Evolutionary conservation across 73 alveolate species (phyloP), one percentile per base, ranked within the genome.

Genomic region (Paramecium sonneborni): DNA sequence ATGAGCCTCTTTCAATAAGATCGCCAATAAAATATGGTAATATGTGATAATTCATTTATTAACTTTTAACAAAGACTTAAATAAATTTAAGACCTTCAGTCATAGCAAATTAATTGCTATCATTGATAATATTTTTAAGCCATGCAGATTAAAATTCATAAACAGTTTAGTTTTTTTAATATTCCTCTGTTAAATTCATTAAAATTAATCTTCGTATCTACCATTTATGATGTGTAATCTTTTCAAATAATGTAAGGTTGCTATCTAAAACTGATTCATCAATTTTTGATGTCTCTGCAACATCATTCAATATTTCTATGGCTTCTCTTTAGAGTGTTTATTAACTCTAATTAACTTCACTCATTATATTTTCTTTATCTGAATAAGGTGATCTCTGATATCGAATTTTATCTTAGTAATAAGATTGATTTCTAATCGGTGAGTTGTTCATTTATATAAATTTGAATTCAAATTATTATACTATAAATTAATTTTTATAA

Each of bases 21-120:
- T 79, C 90, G 15, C 90, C 90, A 20, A 79, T 79, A 79, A 79
- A 79, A 30, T 79, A 79, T 41, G 90, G 90, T 41, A 79, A 23
- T 9, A 79, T 46, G 55, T 79, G 90, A 39, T 21, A 79, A 44
- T 79, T 79, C 90, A 79, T 79, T 79, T 79, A 24, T 43, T 32
- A 24, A 24, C 76, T 43, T 38, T 44, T 38, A 6, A 79, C 90
- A 26, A 79, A 79, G 8, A 44, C 70, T 23, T 79, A 32, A 24
- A 79, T 38, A 44, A 79, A 79, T 44, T 79, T 79, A 20, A 79
- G 30, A 7, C 90, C 90, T 12, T 79, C 90, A 23, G 55, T 30
- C 41, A 46, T 41, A 9, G 90, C 90, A 79, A 79, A 79, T 46
- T 79, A 44, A 79, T 79, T 79, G 26, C 35, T 41, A 43, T 79